Base-by-base conservation (phyloP, 2,329 filamentous ascomycete species). In the Talaromyces sp. region DNA sequence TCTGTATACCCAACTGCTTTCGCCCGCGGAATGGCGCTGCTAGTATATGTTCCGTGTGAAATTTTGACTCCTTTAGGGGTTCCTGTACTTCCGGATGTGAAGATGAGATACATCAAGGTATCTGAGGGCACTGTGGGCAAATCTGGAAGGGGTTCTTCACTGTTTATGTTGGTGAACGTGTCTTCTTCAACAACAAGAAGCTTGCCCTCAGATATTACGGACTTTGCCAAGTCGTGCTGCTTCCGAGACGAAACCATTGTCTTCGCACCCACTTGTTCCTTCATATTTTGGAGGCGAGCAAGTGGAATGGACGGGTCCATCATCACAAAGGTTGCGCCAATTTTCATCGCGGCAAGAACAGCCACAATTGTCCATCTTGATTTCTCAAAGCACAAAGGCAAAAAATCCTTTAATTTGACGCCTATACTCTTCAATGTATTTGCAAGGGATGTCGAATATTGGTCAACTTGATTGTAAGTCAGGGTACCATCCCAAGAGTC, bases 31-130 rank as follows among this genome's bases (percentile, higher is more conserved):
- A 82, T 70, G 52, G 86, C 82, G 0, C 82, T 80, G 0, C 86
- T 85, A 1, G 85, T 84, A 1, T 89, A 78, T 0, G 86, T 83
- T 0, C 78, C 77, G 69, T 91, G 89, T 4, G 84, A 85, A 66
- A 89, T 85, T 27, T 54, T 59, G 6, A 63, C 60, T 25, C 64
- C 64, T 41, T 66, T 66, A 1, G 64, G 64, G 3, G 33, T 62
- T 22, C 64, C 64, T 4, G 64, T 66, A n/a, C 49, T 57, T 3
- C 64, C 64, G 1, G 64, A 66, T 17, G 64, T 66, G 54, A 62
- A 66, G 15, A 66, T 52, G 31, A 63, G 39, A 41, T 84, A 87
- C 0, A 86, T 3, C 66, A 27, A 70, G 70, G n/a, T 74, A 56
- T 4, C 27, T 6, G 61, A 39, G 3, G 75, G 72, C 4, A 78